Conservation (phyloP, 2,329 filamentous ascomycete species). For the Neocatenulostroma microsporum region DNA sequence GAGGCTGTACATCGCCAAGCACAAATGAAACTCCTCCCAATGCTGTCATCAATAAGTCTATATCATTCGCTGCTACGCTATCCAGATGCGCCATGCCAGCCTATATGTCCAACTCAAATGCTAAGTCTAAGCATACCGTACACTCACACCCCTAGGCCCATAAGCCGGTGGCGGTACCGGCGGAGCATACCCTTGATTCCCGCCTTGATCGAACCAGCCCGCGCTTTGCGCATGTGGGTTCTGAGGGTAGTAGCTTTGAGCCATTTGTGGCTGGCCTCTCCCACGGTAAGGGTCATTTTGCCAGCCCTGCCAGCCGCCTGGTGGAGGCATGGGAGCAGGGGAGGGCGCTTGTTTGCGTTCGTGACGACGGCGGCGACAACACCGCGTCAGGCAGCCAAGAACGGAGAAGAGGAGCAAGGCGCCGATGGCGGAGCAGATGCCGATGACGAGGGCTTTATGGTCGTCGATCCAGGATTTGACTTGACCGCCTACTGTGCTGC, state of each 20-base stretch:
- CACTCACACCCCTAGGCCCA: constrained; percentile 2
- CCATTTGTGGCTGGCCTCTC: constrained; percentile 10
- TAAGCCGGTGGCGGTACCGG: constrained; percentile 3
- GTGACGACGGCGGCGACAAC: constrained; percentile 35
- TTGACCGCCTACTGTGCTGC: constrained; percentile 60
- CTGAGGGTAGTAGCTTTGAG: constrained; percentile 7
- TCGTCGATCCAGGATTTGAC: constrained; percentile 67
- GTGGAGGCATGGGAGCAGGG: constrained; percentile 17
- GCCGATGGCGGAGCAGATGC: constrained; percentile 63
- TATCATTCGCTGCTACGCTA: too few species aligned
- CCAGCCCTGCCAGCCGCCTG: constrained; percentile 30
- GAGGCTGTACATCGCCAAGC: too few species aligned
- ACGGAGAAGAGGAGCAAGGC: constrained; percentile 63
- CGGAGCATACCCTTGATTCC: too few species aligned
- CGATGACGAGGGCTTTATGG: constrained; percentile 77
- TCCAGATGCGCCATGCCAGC: too few species aligned
- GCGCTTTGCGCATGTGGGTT: constrained; percentile 16
- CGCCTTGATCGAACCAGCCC: constrained; percentile 17
- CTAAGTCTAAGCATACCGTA: constrained; percentile 5
- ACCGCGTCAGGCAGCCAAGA: constrained; percentile 57
- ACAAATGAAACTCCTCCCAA: too few species aligned
- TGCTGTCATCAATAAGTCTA: too few species aligned
- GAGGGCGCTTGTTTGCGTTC: constrained; percentile 9
- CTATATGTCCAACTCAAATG: too few species aligned
- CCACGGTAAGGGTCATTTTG: too few species aligned